These are phyloP conservation scores for Rhodotorula sp. DNA, from an alignment of 1,284 basidiomycete species.

Conservation along the genomic window DNA sequence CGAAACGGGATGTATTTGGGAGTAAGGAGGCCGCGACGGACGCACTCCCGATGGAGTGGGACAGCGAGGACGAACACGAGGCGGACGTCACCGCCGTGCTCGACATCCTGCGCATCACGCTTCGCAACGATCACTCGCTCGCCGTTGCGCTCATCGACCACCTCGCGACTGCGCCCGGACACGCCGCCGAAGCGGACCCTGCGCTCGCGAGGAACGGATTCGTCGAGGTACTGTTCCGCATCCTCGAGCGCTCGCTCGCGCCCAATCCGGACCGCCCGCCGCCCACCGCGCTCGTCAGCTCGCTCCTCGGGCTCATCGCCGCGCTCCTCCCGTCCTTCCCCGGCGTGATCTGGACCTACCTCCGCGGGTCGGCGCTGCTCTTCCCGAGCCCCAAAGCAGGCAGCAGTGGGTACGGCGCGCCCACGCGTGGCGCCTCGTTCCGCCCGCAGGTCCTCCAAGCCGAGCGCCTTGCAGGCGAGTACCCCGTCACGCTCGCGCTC, in stretches of 20 bases:
- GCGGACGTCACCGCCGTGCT: constrained; percentile 72
- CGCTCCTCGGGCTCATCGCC: constrained; percentile 75
- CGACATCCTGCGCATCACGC: constrained; percentile 73
- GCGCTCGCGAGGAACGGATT: constrained; percentile 62
- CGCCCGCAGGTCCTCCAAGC: constrained; percentile 60
- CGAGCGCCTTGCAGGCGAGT: constrained; percentile 71
- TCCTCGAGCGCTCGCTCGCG: constrained; percentile 73
- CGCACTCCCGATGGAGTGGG: constrained; percentile 59
- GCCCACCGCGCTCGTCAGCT: constrained; percentile 69
- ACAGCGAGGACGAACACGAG: constrained; percentile 62
- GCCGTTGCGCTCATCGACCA: constrained; percentile 68
- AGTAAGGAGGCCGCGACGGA: constrained; percentile 46
- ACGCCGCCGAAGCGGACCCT: constrained; percentile 42
- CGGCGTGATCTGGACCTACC: constrained; percentile 78
- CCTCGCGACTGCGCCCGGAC: constrained; percentile 49
- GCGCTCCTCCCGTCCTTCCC: constrained; percentile 73
- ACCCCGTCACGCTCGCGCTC: constrained; percentile 74
- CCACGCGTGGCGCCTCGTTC: constrained; percentile 55
- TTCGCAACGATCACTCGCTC: constrained; percentile 66
- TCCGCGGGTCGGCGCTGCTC: constrained; percentile 72
- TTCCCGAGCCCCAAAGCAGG: constrained; percentile 58
- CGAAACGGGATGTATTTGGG: constrained; percentile 48
- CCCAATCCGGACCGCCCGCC: constrained; percentile 53
- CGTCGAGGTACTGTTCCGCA: constrained; percentile 75
- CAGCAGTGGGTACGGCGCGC: not conserved